Evolutionary conservation across 2,329 filamentous ascomycete species (phyloP).

Genomic region (Pseudogymnoascus verrucosus): DNA sequence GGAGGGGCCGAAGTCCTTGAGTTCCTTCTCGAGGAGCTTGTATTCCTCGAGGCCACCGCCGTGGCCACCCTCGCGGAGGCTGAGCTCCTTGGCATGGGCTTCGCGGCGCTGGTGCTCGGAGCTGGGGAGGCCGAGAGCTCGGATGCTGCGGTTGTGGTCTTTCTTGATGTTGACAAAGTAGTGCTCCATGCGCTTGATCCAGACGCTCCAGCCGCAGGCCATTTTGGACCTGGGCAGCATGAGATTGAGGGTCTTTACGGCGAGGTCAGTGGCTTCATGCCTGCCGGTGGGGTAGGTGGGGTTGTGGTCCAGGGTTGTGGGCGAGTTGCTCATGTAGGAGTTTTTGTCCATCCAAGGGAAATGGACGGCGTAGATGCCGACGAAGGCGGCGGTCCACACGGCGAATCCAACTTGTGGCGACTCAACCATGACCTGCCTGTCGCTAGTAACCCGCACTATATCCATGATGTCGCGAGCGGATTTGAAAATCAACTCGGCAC

Average conservation of each 20-base stretch:
- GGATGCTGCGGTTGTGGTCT: conserved; percentile 28
- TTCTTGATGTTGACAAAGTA: conserved; percentile 45
- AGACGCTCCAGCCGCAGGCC: conserved; percentile 47
- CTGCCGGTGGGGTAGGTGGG: conserved; percentile 7
- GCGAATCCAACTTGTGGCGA: conserved; percentile 61
- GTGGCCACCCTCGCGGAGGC: conserved; percentile 34
- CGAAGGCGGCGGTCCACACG: conserved; percentile 58
- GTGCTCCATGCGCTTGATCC: conserved; percentile 44
- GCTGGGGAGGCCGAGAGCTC: not conserved
- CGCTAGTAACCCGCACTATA: conserved; percentile 50
- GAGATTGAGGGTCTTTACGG: conserved; percentile 41
- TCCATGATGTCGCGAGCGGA: conserved; percentile 57
- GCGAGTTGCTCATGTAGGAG: conserved; percentile 40
- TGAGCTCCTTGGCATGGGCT: conserved; percentile 24
- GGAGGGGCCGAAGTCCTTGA: conserved; percentile 39
- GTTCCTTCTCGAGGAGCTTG: conserved; percentile 42
- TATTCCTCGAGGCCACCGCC: conserved; percentile 51
- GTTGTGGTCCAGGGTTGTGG: conserved; percentile 19
- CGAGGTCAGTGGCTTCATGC: conserved; percentile 35
- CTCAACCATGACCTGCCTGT: conserved; percentile 44
- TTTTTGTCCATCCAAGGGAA: conserved; percentile 62
- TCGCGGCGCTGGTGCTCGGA: conserved; percentile 22
- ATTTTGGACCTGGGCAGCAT: conserved; percentile 47
- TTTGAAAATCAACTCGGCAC: conserved; percentile 54
- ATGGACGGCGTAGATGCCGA: conserved; percentile 56